These are phyloP conservation scores for Quercus ilex DNA, from an alignment of 306 rosid species.

Conservation along the genomic window DNA sequence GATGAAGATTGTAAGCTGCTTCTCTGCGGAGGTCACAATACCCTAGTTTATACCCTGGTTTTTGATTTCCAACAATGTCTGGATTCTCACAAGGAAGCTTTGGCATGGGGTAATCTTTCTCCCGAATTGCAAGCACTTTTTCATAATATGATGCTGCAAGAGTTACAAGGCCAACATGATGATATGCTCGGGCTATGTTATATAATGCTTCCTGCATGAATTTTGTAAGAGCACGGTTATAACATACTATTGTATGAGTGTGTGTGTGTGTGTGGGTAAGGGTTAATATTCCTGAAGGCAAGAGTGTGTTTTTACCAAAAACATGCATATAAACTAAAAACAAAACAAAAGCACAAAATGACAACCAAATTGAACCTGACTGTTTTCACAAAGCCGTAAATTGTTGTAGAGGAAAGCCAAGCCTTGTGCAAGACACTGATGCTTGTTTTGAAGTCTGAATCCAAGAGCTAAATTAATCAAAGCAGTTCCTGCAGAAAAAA, in stretches of 20 bases:
- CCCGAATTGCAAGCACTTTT: constrained; percentile 56
- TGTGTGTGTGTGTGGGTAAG: too few relatives aligned
- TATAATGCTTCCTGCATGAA: constrained; percentile 66
- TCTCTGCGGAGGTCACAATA: constrained; percentile 81
- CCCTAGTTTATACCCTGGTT: constrained; percentile 28
- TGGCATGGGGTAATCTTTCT: constrained; percentile 66
- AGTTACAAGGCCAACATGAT: constrained; percentile 77
- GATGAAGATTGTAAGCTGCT: constrained; percentile 84
- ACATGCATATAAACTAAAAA: not conserved
- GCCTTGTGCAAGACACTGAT: constrained; percentile 83
- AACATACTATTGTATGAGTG: not conserved
- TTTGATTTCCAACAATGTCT: constrained; percentile 30
- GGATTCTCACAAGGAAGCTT: constrained; percentile 61
- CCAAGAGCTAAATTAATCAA: constrained; percentile 81
- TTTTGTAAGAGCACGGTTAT: not conserved
- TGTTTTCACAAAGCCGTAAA: constrained; percentile 57
- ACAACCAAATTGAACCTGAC: constrained; percentile 56
- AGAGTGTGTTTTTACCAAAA: not conserved
- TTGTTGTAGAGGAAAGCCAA: constrained; percentile 81
- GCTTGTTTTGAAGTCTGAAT: constrained; percentile 87
- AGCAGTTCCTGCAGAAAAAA: constrained; percentile 56
- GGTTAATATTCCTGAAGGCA: not conserved
- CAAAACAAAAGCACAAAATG: not conserved
- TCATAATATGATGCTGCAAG: constrained; percentile 66
- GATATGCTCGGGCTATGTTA: constrained; percentile 80